phyloP scores from a whole-genome alignment of 176 grass and related monocot species.

The Oryza punctata region DNA sequence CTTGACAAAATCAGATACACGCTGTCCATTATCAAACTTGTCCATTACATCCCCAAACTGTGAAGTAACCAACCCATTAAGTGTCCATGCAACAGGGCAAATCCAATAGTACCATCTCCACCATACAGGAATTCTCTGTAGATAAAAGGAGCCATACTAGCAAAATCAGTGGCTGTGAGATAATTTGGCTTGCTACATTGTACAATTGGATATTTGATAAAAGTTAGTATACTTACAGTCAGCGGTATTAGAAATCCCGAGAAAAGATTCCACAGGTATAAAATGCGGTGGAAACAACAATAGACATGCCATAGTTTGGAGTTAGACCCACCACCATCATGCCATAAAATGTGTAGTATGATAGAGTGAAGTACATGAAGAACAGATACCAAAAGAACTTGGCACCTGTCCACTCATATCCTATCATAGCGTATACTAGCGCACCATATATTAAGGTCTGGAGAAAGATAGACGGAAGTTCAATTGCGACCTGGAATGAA shows the following conservation, averaged over 20 bases:
- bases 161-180: neutral
- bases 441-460: slow-evolving; percentile 62
- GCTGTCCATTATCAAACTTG: neutral
- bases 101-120: slow-evolving; percentile 89
- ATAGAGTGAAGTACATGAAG: slow-evolving; percentile 86
- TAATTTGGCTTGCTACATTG: no score
- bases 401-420: slow-evolving; percentile 75
- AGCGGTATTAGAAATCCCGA: slow-evolving; percentile 69
- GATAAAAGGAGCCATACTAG: neutral
- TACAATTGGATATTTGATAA: no score
- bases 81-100: slow-evolving; percentile 70
- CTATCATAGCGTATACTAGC: slow-evolving; percentile 74
- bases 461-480: slow-evolving; percentile 71
- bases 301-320: slow-evolving; percentile 62
- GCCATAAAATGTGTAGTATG: slow-evolving; percentile 81
- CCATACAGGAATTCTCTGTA: slow-evolving; percentile 77
- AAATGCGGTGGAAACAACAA: slow-evolving; percentile 54
- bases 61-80: slow-evolving; percentile 67
- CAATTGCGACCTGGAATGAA: slow-evolving; percentile 67
- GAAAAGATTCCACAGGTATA: slow-evolving; percentile 79
- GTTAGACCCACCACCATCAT: slow-evolving; percentile 84
- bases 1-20: slow-evolving; percentile 47
- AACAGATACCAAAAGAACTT: slow-evolving; percentile 89
- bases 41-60: slow-evolving; percentile 66
- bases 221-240: slow-evolving; percentile 50